Evolutionary conservation across 495 filamentous ascomycete genomes (phyloP).

Genomic region (Sphaerosporella brunnea): DNA sequence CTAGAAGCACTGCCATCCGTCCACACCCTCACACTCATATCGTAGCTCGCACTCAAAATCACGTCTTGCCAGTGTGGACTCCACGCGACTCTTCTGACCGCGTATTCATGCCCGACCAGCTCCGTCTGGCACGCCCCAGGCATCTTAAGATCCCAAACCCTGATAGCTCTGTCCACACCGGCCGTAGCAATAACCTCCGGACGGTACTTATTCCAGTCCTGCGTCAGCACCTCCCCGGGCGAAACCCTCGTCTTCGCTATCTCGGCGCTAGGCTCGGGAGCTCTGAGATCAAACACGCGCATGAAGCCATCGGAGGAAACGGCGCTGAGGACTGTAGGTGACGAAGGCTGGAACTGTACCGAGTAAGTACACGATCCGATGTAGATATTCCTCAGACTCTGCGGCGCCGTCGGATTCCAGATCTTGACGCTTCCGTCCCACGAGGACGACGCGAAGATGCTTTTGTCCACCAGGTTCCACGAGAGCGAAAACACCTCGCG

Average conservation of each 20-base stretch:
- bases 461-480: slow-evolving; percentile 86
- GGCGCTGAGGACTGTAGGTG: slow-evolving; percentile 56
- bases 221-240: slow-evolving; percentile 67
- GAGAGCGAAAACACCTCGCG: slow-evolving; percentile 77
- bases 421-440: slow-evolving; percentile 94
- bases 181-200: slow-evolving; percentile 64
- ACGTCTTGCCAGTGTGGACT: slow-evolving; percentile 77
- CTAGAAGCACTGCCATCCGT: slow-evolving; percentile 46
- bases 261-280: slow-evolving; percentile 38
- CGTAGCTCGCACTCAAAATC: slow-evolving; percentile 75
- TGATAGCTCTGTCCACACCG: slow-evolving; percentile 73
- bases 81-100: slow-evolving; percentile 70
- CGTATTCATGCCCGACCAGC: slow-evolving; percentile 76
- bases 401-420: background rate
- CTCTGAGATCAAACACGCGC: slow-evolving; percentile 75
- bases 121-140: slow-evolving; percentile 53
- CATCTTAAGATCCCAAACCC: slow-evolving; percentile 73
- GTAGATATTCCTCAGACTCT: slow-evolving; percentile 52
- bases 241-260: slow-evolving; percentile 15
- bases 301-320: slow-evolving; percentile 73
- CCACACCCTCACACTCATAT: slow-evolving; percentile 95
- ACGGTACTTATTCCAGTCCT: slow-evolving; percentile 98
- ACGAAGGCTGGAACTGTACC: slow-evolving; percentile 62
- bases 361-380: slow-evolving; percentile 84
- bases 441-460: slow-evolving; percentile 67